Base-by-base conservation (phyloP, 2,329 filamentous ascomycete genomes). In the Arthrobotrys sinensis region DNA sequence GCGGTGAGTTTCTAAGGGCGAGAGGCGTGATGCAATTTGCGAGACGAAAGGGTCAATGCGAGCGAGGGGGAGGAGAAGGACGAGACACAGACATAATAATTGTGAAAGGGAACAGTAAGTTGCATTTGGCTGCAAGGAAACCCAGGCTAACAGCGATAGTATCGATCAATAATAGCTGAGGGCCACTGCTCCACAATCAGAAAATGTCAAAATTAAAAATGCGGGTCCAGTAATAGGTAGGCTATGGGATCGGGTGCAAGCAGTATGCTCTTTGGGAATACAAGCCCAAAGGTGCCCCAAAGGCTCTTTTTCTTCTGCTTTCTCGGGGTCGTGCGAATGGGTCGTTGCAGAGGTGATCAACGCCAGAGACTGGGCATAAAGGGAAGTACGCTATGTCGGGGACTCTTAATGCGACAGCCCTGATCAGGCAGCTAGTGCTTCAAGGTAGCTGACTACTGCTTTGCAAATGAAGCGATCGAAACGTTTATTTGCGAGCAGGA, bases 41-140 rank as follows among this genome's bases (percentile, higher is more conserved):
- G 72, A 76, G 72, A 76, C 72, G 72, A 76, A 67, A 76, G 72
- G 65, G 65, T 76, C 72, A 76, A 76, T 76, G 65, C 72, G 72
- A 76, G 65, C 65, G 72, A 76, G 64, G 64, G 71, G 50, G 16
- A 40, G 72, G 53, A 69, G 48, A 66, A 66, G 48, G 50, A 64
- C 45, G 55, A 63, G 50, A 67, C 50, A 55, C 32, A 72, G 69
- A 73, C 60, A 73, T 53, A 43, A 52, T 34, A 48, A 34, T 34
- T 46, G 36, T 50, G 68, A 65, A 60, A 60, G 70, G 70, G 70
- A 67, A 63, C 36, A 60, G 60, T 48, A 67, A 65, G 55, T 76
- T 67, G 65, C 55, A 63, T 68, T 64, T 76, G 72, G 12, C 52
- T 40, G 55, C 65, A 76, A 69, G 72, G 72, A 76, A 76, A 63